Base-by-base conservation (phyloP, 2,329 filamentous ascomycete species). In the Calonectria naviculata region DNA sequence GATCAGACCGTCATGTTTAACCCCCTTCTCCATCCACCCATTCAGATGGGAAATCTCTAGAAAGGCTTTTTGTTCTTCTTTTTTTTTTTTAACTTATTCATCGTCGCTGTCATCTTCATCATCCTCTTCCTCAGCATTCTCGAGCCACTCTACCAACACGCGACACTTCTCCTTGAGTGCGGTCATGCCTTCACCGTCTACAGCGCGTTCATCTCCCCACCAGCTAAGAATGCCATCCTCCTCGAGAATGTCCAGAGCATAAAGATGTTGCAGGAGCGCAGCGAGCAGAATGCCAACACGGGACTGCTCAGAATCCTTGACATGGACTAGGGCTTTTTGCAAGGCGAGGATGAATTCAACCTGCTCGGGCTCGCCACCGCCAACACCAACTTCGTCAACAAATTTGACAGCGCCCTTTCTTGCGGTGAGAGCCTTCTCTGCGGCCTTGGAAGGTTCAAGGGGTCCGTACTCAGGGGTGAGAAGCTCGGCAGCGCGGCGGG, bases 161-260 rank as follows among this genome's bases (percentile, higher is more conserved):
- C 91, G 88, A 69, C 94, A 95, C 84, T 93, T 93, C 71, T 89
- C 90, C 81, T 92, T 92, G 19, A 98, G 90, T 61, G 85, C 89
- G 70, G 84, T 83, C 92, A 98, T 90, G 65, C 90, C 89, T 67
- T 93, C 93, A 17, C 87, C 91, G 67, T 91, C 91, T 28, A 84
- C 88, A 7, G 93, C 92, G 78, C 92, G 83, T 58, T 89, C 87
- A 81, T 97, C 93, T 24, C 87, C 89, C 95, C 95, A 98, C 97
- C 97, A 99, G 58, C 89, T 89, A 78, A 96, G 85, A 75, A 98
- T 94, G 0, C 93, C 95, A 47, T 98, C 95, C 79, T 98, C 95
- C 80, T 98, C 95, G 1, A 98, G 84, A 19, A 97, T 88, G 75
- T 98, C 97, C 60, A 93, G 84, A 75, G 93, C 91, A 80, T 97